A percentile compares a stretch with the other conserved stretches of the same genome.
Evolutionary conservation across 495 filamentous ascomycete genomes (phyloP).

Genomic region (Melanomma pulvis-pyrius): DNA sequence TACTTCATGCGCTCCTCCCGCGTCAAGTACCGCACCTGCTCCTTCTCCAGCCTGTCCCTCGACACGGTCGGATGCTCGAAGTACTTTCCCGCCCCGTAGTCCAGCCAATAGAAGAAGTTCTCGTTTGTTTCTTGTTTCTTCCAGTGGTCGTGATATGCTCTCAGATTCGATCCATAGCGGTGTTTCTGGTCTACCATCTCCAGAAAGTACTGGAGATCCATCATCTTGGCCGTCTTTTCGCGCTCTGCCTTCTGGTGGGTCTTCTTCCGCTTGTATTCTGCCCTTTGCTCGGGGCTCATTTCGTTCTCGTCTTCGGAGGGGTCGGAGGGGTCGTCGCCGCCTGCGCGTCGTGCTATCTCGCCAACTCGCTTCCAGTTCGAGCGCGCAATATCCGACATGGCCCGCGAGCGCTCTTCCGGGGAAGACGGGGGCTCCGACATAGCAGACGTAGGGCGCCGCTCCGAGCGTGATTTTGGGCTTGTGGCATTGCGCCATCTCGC

Average conservation of each 20-base stretch:
- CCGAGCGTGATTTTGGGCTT: constrained; percentile 32
- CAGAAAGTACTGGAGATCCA: constrained; percentile 88
- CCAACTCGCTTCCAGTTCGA: constrained; percentile 76
- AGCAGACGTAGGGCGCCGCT: constrained; percentile 9
- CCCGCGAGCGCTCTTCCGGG: constrained; percentile 14
- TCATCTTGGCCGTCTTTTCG: constrained; percentile 66
- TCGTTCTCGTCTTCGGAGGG: constrained; percentile 40
- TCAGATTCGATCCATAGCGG: constrained; percentile 80
- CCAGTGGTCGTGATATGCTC: constrained; percentile 85
- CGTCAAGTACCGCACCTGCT: constrained; percentile 49
- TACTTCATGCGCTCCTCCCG: constrained; percentile 47
- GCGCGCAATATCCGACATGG: constrained; percentile 52
- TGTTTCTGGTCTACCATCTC: constrained; percentile 93
- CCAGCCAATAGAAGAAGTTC: constrained; percentile 97
- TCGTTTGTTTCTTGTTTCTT: constrained; percentile 72
- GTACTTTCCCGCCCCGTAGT: constrained; percentile 61
- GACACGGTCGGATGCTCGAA: constrained; percentile 47
- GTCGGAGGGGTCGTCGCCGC: constrained; percentile 57
- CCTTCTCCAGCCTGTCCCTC: constrained; percentile 43
- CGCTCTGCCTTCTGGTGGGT: constrained; percentile 50
- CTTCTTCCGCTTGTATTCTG: constrained; percentile 39
- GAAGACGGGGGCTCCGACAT: background rate
- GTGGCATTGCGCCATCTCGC: constrained; percentile 43
- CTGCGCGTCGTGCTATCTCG: constrained; percentile 70
- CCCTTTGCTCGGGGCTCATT: constrained; percentile 42